phyloP scores from a whole-genome alignment of 805 yeast genomes.

The Ogataea pignaliae region DNA sequence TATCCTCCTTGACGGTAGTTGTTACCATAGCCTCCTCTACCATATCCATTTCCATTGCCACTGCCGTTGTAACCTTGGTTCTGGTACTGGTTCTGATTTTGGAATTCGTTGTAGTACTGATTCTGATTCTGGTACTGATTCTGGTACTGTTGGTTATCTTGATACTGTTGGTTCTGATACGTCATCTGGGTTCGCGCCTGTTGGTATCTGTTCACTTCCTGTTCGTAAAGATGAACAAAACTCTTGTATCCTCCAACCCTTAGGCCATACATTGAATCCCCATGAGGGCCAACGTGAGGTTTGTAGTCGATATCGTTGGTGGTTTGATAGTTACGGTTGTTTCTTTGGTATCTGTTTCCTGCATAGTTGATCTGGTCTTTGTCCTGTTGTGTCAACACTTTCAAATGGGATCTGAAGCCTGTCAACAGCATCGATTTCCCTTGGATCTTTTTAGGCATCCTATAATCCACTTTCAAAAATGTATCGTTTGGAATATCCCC shows the following conservation, averaged over 20 bases:
- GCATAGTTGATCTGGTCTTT: slow-evolving; percentile 55
- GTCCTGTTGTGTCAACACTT: slow-evolving; percentile 65
- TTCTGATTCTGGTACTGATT: slow-evolving; percentile 10
- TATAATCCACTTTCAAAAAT: slow-evolving; percentile 45
- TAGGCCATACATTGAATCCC: slow-evolving; percentile 39
- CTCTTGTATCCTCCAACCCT: slow-evolving; percentile 50
- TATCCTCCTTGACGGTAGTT: slow-evolving; percentile 10
- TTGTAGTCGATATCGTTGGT: slow-evolving; percentile 30
- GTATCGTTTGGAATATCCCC: slow-evolving; percentile 37
- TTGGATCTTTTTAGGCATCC: slow-evolving; percentile 52
- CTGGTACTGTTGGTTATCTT: slow-evolving; percentile 5
- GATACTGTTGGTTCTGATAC: slow-evolving; percentile 13
- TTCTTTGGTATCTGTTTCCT: slow-evolving; percentile 29
- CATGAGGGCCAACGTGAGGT: slow-evolving; percentile 47
- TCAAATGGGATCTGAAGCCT: slow-evolving; percentile 64
- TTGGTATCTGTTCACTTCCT: slow-evolving; percentile 24
- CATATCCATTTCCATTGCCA: background rate
- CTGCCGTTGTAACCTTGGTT: background rate
- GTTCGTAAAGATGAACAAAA: slow-evolving; percentile 33
- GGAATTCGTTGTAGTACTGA: slow-evolving; percentile 16
- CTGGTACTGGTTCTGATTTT: slow-evolving; percentile 9
- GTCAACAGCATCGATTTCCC: slow-evolving; percentile 82
- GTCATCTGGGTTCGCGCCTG: slow-evolving; percentile 11
- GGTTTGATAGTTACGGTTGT: slow-evolving; percentile 23
- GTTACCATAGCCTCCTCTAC: slow-evolving; percentile 15